Evolutionary conservation across 1,139 yeast species (phyloP), one percentile per base, ranked within the genome.

Genomic region (Diutina mesorugosa): DNA sequence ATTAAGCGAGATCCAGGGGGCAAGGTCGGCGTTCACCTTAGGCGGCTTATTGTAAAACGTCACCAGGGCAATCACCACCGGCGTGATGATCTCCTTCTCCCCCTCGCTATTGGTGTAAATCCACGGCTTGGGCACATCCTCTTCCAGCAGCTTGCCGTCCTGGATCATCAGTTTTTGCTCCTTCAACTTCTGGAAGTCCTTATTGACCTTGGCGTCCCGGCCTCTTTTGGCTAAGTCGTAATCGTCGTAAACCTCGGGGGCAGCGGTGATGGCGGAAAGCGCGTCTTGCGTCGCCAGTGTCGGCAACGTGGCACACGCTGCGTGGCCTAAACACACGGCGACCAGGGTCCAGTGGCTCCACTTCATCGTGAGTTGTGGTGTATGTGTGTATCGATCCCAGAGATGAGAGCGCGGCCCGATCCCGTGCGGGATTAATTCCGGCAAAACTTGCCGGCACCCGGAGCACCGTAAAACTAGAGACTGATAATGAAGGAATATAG

Each of bases 1-100:
- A 58, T 89, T 78, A 64, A 90, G 74, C 2, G 89, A 79, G 55
- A 90, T 74, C 97, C 97, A 90, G n/a, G 87, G 87, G 60, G 83
- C 82, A 59, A 87, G 76, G 14, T 88, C 88, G 60, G 85, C 74
- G 26, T 88, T 81, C 9, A 85, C 80, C 8, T 70, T 69, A 0
- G 88, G 81, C 1, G 95, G 96, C 64, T 83, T 81, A 12, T 85
- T 89, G 58, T 83, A 79, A 66, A 90, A 85, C 0, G 96, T 87
- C 56, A 90, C 88, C 28, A 93, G 93, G 38, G 81, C 89, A 64
- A 89, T 79, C 47, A 88, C 89, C 0, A 91, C 84, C 14, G 97
- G 97, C 0, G 84, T 81, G 46, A 90, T 93, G 38, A 87, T 75
- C 66, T 87, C 95, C 12, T 66, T 72, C 8, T 76, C 66, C 0